Percentiles rank a stretch among this genome's conserved stretches.
Evolutionary conservation across 139 green algal species (phyloP).

Genomic region (Eudorina sp.): DNA sequence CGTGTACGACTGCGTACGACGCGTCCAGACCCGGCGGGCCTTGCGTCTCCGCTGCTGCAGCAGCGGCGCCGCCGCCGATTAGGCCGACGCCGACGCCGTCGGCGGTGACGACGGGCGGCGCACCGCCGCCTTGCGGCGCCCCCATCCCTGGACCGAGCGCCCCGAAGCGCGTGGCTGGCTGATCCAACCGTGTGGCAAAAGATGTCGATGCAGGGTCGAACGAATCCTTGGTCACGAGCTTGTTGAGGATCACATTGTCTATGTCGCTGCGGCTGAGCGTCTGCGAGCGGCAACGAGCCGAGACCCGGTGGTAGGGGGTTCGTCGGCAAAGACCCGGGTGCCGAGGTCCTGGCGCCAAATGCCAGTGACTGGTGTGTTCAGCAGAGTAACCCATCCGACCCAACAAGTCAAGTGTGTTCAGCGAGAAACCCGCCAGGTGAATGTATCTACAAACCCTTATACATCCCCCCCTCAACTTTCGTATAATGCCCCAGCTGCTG

Average conservation of each 20-base stretch:
- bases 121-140: background rate
- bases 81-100: background rate
- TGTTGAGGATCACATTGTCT: conserved; percentile 46
- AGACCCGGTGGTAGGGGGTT: too few relatives aligned
- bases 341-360: too few relatives aligned
- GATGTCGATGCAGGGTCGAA: conserved; percentile 50
- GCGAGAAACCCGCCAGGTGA: too few relatives aligned
- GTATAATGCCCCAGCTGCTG: too few relatives aligned
- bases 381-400: too few relatives aligned
- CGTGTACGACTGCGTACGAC: conserved; percentile 33
- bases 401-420: too few relatives aligned
- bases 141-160: background rate
- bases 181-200: conserved; percentile 37
- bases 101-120: background rate
- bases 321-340: too few relatives aligned
- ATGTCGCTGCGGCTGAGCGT: conserved; percentile 35
- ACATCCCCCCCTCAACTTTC: too few relatives aligned
- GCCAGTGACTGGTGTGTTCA: too few relatives aligned
- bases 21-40: conserved; percentile 28
- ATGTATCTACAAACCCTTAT: too few relatives aligned
- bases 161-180: conserved; percentile 6
- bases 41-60: conserved; percentile 38
- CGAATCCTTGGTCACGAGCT: conserved; percentile 42
- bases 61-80: conserved; percentile 7
- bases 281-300: too few relatives aligned